Base-by-base conservation (phyloP, 331 rosid genomes). In the Malus hybrid region DNA sequence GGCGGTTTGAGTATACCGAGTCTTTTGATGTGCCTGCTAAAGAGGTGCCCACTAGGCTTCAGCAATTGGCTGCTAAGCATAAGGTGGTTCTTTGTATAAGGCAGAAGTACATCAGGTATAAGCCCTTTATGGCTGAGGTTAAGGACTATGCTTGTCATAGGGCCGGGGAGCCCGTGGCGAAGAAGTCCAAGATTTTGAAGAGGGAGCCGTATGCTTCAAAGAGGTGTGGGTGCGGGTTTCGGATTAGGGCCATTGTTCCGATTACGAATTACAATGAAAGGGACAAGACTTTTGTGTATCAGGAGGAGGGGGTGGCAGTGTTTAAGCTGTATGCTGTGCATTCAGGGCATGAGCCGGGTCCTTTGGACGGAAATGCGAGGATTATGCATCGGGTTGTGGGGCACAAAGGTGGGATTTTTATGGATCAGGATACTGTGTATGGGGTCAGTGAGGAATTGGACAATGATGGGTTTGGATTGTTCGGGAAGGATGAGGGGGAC, bases 61-160 rank as follows among this genome's bases (percentile, higher is more conserved):
- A 95, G 79, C 98, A 92, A 71, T 67, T 95, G 79, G 99, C 98
- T n/a, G 88, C 88, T 2, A 89, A 92, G 87, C 98, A 95, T 74
- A 95, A 95, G 87, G 99, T 95, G 31, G 98, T 92, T 34, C 92
- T 95, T 36, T 95, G 99, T 54, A 95, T 95, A 13, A 82, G 99
- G 83, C 99, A 95, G 91, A 95, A 95, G 89, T 95, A 95, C 55
- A 95, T 95, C 75, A 83, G 99, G 86, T 95, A 95, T 81, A 95
- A 95, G 78, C 99, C 99, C 33, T 95, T 95, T 76, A 92, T 95
- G 99, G 99, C 98, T 2, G 99, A 95, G 91, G 99, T 92, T 59
- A 95, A 95, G 91, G 99, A 95, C 66, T 95, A 95, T 74, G 99
- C 99, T 56, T 95, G 99, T 67, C 99, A 95, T 55, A 80, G 99